phyloP scores from a whole-genome alignment of 1,284 basidiomycete genomes.

The Gomphus bonarii region DNA sequence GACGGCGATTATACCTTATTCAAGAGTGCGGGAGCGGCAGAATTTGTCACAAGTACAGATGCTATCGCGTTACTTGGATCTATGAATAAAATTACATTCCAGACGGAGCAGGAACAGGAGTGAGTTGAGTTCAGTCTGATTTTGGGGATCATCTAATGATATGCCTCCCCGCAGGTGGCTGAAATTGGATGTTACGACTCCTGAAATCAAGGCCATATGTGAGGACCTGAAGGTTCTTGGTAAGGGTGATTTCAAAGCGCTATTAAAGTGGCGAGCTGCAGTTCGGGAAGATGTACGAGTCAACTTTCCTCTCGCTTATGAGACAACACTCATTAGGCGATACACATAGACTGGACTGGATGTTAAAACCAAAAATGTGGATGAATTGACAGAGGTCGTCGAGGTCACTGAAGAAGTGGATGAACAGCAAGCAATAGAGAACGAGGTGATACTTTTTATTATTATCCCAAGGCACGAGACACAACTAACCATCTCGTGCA shows the following conservation, averaged over 20 bases:
- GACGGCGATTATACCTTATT: slow-evolving; percentile 93
- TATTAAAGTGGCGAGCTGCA: slow-evolving; percentile 86
- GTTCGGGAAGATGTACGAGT: slow-evolving; percentile 69
- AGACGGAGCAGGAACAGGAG: slow-evolving; percentile 78
- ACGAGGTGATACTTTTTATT: slow-evolving; percentile 54
- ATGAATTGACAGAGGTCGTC: slow-evolving; percentile 69
- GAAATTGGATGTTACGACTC: slow-evolving; percentile 59
- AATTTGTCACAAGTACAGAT: slow-evolving; percentile 68
- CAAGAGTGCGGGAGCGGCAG: slow-evolving; percentile 61
- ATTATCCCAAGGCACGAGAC: neutral
- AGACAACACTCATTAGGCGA: neutral
- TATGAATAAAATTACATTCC: slow-evolving; percentile 79
- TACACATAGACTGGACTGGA: slow-evolving; percentile 65
- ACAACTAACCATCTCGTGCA: slow-evolving; percentile 23
- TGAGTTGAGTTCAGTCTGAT: slow-evolving; percentile 26
- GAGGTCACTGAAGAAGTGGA: slow-evolving; percentile 70
- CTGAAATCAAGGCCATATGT: slow-evolving; percentile 75
- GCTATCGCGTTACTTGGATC: slow-evolving; percentile 77
- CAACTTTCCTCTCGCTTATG: neutral
- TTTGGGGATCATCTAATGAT: neutral
- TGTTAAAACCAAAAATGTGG: slow-evolving; percentile 56
- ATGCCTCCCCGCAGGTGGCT: slow-evolving; percentile 47
- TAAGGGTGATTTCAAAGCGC: slow-evolving; percentile 91
- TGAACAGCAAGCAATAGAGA: slow-evolving; percentile 81
- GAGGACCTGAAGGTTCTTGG: slow-evolving; percentile 95